These are phyloP conservation scores for Pseudogymnoascus sp. DNA, from an alignment of 2,329 filamentous ascomycete genomes.

Conservation along the genomic window DNA sequence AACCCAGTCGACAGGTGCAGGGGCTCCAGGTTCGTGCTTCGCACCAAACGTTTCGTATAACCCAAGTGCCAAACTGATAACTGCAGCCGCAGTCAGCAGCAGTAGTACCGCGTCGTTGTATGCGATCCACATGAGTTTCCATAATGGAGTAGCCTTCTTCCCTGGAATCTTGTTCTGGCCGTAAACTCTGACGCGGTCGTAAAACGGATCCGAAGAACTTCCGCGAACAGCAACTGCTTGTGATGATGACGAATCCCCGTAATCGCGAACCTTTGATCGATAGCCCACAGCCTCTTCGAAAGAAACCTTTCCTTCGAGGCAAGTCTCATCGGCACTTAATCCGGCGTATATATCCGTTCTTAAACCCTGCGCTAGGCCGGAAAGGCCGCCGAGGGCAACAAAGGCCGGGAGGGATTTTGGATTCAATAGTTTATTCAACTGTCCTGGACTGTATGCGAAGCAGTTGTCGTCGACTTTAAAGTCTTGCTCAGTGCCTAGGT, in stretches of 20 bases:
- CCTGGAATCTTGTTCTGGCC: conserved; percentile 56
- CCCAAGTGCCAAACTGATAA: conserved; percentile 64
- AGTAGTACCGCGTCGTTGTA: conserved; percentile 74
- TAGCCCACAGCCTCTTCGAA: conserved; percentile 56
- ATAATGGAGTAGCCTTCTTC: conserved; percentile 57
- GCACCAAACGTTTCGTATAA: conserved; percentile 61
- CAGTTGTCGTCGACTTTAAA: conserved; percentile 44
- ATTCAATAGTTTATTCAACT: conserved; percentile 48
- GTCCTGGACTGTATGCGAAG: conserved; percentile 49
- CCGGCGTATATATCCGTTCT: conserved; percentile 42
- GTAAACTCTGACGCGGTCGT: conserved; percentile 54
- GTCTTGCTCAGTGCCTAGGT: conserved; percentile 45
- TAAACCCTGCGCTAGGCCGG: conserved; percentile 46
- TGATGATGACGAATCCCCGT: conserved; percentile 50
- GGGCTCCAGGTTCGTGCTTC: conserved; percentile 34
- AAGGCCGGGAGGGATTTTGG: conserved; percentile 43
- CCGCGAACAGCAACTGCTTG: not conserved
- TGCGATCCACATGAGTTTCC: conserved; percentile 64
- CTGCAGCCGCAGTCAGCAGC: conserved; percentile 59
- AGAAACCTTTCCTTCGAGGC: conserved; percentile 38
- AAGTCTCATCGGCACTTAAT: conserved; percentile 44
- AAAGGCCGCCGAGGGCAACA: conserved; percentile 46
- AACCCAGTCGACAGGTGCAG: conserved; percentile 61
- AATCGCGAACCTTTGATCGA: conserved; percentile 59
- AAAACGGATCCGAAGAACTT: conserved; percentile 49